Base-by-base conservation (phyloP, 768 basidiomycete species). In the Dacryopinax primogenitus region DNA sequence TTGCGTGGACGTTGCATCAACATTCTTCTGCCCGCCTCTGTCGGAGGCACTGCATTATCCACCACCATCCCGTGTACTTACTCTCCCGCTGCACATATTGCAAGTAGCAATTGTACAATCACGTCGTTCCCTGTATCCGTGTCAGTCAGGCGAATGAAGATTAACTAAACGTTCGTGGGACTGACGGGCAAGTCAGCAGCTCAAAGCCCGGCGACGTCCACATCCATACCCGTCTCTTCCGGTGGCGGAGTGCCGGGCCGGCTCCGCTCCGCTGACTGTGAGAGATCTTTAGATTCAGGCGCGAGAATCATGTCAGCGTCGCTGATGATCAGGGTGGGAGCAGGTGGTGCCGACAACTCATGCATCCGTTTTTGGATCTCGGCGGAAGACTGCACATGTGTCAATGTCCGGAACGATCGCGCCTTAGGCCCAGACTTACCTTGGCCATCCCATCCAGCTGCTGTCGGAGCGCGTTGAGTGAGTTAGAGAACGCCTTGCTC, bases 381-480 rank as follows among this genome's bases (percentile, higher is more conserved):
- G 39, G 81, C 75, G 15, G 87, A 86, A 39, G 82, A 81, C 88
- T 90, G 68, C 69, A 62, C 70, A 26, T 61, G 28, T 15, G 33
- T 41, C 30, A 9, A 30, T 33, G 21, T 16, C 41, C 23, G 32
- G 15, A 32, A 21, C 7, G 30, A 21, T 58, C 3, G 30, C 18
- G 26, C 2, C 4, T 3, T 13, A 32, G 51, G 21, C 30, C 23
- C 2, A 35, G 45, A 34, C 70, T 33, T 63, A 86, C 89, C 84
- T 88, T 90, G 74, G 87, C 81, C 33, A 91, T 78, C 1, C 79
- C 74, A 71, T 91, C 90, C 66, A 92, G 85, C 69, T 91, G 87
- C 6, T 78, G 71, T 73, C 90, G 90, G 68, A 93, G 84, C 68
- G 74, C 86, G 71, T 94, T 91, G 78, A 89, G 81, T 21, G 84